Conservation (phyloP, 176 grass and related monocot genomes). For the Raddia distichophylla region DNA sequence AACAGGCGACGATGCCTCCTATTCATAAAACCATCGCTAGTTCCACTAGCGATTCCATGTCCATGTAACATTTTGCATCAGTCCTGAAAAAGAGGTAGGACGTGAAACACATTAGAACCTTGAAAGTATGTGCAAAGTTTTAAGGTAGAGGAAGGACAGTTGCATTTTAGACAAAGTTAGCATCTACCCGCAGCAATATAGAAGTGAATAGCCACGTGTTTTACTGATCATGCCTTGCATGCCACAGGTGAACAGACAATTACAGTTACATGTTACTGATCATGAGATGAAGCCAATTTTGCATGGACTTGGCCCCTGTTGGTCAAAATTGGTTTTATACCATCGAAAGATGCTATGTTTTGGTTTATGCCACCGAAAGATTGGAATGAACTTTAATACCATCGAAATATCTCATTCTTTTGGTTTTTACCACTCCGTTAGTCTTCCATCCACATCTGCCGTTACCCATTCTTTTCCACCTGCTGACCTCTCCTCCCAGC, state of each 20-base stretch:
- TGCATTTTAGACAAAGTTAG: background rate
- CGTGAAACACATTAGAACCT: slow-evolving; percentile 21
- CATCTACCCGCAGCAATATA: background rate
- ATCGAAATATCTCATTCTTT: too few species aligned
- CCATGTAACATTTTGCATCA: slow-evolving; percentile 51
- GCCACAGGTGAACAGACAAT: background rate
- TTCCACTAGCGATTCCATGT: slow-evolving; percentile 23
- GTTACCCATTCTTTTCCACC: too few species aligned
- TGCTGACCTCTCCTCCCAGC: too few species aligned
- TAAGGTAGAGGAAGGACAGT: background rate
- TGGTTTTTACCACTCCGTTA: too few species aligned
- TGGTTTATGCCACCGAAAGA: too few species aligned
- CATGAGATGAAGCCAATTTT: background rate
- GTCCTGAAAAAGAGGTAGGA: slow-evolving; percentile 35
- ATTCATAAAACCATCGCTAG: slow-evolving; percentile 33
- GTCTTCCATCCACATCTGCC: too few species aligned
- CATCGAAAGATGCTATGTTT: too few species aligned
- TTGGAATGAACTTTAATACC: too few species aligned
- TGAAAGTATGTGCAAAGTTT: background rate
- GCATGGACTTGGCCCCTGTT: background rate
- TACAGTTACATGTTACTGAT: background rate
- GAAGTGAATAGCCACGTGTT: background rate
- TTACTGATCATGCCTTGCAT: background rate
- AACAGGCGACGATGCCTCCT: slow-evolving; percentile 46
- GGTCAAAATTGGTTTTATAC: too few species aligned